Evolutionary conservation across 2,329 filamentous ascomycete species (phyloP).

Genomic region (Botrytis deweyae): DNA sequence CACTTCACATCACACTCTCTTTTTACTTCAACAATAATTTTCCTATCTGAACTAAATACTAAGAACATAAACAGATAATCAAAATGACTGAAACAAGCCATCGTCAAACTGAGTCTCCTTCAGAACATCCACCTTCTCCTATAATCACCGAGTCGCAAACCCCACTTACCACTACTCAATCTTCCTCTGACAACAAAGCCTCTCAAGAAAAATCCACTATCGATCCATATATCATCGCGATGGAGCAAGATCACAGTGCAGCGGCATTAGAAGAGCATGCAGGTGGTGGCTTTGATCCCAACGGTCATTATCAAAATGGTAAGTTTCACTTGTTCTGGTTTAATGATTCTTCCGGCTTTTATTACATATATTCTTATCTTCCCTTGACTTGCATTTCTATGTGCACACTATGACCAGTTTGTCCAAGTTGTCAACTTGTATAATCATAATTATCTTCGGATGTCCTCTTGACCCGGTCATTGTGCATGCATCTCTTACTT

Average conservation of each 20-base stretch:
- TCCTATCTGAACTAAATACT: neutral
- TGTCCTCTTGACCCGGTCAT: neutral
- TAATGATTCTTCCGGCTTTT: neutral
- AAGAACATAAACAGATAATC: neutral
- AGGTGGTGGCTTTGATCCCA: constrained; percentile 3
- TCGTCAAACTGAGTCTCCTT: neutral
- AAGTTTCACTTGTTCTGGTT: neutral
- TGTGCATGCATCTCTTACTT: neutral
- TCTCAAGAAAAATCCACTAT: neutral
- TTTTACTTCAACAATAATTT: neutral
- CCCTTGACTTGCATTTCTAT: neutral
- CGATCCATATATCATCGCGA: neutral
- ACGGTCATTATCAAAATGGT: constrained; percentile 18
- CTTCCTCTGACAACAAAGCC: neutral
- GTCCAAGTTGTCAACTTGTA: neutral
- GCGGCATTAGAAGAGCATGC: neutral
- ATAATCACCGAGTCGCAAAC: neutral
- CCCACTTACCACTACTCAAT: neutral
- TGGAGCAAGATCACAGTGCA: neutral
- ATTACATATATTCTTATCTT: neutral
- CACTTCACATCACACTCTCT: neutral
- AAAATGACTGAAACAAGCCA: constrained; percentile 14
- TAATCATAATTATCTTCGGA: neutral
- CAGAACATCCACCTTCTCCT: neutral
- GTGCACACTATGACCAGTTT: neutral